Evolutionary conservation across 371 early-diverging fungal species (phyloP).

Genomic region (Mortierella sp.): DNA sequence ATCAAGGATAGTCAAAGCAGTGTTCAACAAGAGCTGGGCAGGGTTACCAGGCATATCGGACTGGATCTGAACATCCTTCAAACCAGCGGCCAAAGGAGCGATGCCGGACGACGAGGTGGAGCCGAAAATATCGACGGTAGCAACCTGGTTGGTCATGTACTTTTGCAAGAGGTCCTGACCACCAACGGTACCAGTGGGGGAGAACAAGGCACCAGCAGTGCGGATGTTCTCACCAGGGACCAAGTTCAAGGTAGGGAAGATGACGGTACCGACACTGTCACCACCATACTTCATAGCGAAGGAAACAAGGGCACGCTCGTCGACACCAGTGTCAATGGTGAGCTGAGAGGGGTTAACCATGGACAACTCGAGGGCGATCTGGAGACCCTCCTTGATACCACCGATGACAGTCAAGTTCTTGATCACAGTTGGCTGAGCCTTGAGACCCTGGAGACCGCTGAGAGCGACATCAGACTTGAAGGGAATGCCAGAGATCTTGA

Average conservation of each 20-base stretch:
- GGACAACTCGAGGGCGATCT: conserved; percentile 61
- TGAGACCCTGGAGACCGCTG: conserved; percentile 68
- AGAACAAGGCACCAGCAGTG: conserved; percentile 59
- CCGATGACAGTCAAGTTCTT: conserved; percentile 67
- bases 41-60: conserved; percentile 63
- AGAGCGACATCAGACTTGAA: conserved; percentile 63
- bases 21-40: conserved; percentile 56
- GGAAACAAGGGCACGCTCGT: conserved; percentile 49
- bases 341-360: conserved; percentile 68
- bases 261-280: conserved; percentile 61
- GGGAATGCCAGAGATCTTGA: conserved; percentile 62
- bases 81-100: conserved; percentile 59
- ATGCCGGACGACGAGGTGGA: conserved; percentile 57
- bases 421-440: conserved; percentile 61
- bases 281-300: conserved; percentile 59
- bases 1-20: conserved; percentile 58
- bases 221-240: conserved; percentile 58
- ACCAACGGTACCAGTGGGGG: conserved; percentile 57
- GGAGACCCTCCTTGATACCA: conserved; percentile 58
- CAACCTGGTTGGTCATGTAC: conserved; percentile 64
- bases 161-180: conserved; percentile 61
- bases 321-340: conserved; percentile 62
- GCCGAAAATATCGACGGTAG: conserved; percentile 59
- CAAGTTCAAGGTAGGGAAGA: conserved; percentile 57
- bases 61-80: conserved; percentile 55